phyloP scores from a whole-genome alignment of 2,329 filamentous ascomycete species.

The Ophiostoma ulmi region DNA sequence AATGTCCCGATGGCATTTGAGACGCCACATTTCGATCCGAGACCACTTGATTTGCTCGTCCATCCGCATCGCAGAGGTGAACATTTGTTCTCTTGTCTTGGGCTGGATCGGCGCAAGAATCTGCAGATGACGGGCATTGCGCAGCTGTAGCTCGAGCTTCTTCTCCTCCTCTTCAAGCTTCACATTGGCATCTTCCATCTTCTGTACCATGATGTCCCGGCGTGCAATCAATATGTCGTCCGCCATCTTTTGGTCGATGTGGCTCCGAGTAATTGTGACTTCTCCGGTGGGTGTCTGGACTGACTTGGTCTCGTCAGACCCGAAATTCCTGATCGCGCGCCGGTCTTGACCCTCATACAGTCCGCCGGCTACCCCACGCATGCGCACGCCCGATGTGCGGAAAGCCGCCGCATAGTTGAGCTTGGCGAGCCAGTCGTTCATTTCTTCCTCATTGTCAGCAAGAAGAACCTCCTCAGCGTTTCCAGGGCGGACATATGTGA shows the following conservation, averaged over 20 bases:
- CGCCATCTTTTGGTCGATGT: conserved; percentile 74
- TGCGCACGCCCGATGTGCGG: conserved; percentile 81
- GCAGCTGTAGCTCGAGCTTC: conserved; percentile 73
- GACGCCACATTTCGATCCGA: conserved; percentile 87
- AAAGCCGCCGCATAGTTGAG: conserved; percentile 96
- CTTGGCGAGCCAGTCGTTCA: conserved; percentile 95
- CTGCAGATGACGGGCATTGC: conserved; percentile 85
- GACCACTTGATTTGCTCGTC: conserved; percentile 89
- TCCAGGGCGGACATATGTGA: conserved; percentile 81
- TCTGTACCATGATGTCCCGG: conserved; percentile 73
- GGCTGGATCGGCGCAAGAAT: conserved; percentile 84
- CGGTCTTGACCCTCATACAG: conserved; percentile 78
- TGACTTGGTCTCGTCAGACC: conserved; percentile 52
- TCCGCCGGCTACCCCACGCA: conserved; percentile 78
- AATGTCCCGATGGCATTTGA: conserved; percentile 86
- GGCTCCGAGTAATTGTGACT: conserved; percentile 65
- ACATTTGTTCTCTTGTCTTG: conserved; percentile 80
- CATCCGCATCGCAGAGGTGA: conserved; percentile 78
- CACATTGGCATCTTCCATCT: conserved; percentile 77
- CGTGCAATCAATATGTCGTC: conserved; percentile 80
- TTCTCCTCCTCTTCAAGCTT: conserved; percentile 68
- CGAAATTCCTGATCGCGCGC: conserved; percentile 65
- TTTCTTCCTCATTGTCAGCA: conserved; percentile 82
- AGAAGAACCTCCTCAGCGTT: conserved; percentile 86
- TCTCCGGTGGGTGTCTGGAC: conserved; percentile 69